phyloP scores from a whole-genome alignment of 176 grass and related monocot species.

The Musa troglodytarum region DNA sequence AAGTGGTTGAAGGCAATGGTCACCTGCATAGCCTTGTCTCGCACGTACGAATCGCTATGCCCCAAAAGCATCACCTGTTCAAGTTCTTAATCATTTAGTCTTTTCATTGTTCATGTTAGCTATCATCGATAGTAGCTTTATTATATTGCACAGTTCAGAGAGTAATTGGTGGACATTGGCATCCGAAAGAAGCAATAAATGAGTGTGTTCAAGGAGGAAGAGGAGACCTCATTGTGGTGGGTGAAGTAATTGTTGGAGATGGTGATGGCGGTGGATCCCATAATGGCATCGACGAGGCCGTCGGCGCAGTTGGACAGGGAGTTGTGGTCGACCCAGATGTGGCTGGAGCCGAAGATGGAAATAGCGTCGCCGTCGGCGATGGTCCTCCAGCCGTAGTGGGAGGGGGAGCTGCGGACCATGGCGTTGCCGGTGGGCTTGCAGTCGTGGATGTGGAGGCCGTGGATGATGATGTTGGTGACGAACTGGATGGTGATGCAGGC shows the following conservation, averaged over 20 bases:
- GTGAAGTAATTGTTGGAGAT: slow-evolving; percentile 15
- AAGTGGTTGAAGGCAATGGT: slow-evolving; percentile 7
- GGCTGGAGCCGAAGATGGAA: slow-evolving; percentile 9
- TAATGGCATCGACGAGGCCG: slow-evolving; percentile 4
- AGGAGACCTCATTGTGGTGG: slow-evolving; percentile 3
- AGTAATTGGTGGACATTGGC: neutral
- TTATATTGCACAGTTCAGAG: neutral
- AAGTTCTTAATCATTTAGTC: neutral
- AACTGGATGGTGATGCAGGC: slow-evolving; percentile 10
- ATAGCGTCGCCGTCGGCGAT: slow-evolving; percentile 4
- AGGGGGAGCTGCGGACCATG: slow-evolving; percentile 9
- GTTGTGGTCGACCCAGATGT: slow-evolving; percentile 10
- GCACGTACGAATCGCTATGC: neutral
- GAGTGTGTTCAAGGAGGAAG: neutral
- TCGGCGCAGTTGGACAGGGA: slow-evolving; percentile 9
- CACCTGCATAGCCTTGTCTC: slow-evolving; percentile 6
- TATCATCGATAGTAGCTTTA: neutral
- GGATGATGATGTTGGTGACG: slow-evolving; percentile 7
- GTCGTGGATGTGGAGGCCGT: slow-evolving; percentile 7
- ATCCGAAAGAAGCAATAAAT: neutral
- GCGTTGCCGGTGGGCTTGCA: slow-evolving; percentile 6
- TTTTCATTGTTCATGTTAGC: neutral
- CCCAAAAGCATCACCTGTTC: slow-evolving; percentile 5
- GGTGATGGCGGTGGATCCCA: slow-evolving; percentile 10
- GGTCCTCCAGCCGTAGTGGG: slow-evolving; percentile 7